Conservation (phyloP, 1,284 basidiomycete species). For the Takashimella tepidaria region DNA sequence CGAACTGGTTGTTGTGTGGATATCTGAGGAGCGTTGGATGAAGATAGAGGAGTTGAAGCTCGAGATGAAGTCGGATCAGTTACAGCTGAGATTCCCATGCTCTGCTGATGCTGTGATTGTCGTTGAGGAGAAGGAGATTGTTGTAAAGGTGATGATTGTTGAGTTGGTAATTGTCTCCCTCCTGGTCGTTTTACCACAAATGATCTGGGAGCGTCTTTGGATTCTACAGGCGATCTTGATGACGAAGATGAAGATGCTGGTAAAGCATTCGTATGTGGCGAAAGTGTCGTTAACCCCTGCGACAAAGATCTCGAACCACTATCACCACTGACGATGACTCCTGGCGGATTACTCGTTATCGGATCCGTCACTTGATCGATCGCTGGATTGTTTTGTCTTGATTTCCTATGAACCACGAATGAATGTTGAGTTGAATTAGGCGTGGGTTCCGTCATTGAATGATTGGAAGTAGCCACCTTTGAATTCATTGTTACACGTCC, state of each 20-base stretch:
- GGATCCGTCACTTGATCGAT: neutral
- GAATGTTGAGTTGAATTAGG: constrained; percentile 10
- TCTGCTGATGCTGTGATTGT: too few relatives aligned
- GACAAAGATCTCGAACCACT: too few relatives aligned
- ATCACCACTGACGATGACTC: too few relatives aligned
- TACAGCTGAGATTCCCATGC: too few relatives aligned
- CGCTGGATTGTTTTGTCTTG: neutral
- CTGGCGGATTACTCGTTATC: too few relatives aligned
- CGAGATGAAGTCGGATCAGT: neutral
- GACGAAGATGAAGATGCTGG: too few relatives aligned
- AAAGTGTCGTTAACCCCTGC: too few relatives aligned
- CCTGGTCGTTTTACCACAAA: constrained; percentile 13
- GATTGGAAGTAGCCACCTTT: neutral
- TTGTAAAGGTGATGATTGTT: neutral
- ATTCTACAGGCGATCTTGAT: neutral
- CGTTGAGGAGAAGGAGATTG: neutral
- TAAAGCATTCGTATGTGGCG: too few relatives aligned
- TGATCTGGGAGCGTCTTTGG: neutral
- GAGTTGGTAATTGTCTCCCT: neutral
- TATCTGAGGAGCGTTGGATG: too few relatives aligned
- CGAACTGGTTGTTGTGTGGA: neutral
- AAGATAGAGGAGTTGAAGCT: too few relatives aligned
- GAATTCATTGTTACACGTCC: neutral
- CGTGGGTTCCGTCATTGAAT: neutral
- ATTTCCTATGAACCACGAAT: constrained; percentile 23